A percentile compares a stretch with the other conserved stretches of the same genome.
Evolutionary conservation across 2,329 filamentous ascomycete genomes (phyloP).

Genomic region (Paecilomyces variotii): DNA sequence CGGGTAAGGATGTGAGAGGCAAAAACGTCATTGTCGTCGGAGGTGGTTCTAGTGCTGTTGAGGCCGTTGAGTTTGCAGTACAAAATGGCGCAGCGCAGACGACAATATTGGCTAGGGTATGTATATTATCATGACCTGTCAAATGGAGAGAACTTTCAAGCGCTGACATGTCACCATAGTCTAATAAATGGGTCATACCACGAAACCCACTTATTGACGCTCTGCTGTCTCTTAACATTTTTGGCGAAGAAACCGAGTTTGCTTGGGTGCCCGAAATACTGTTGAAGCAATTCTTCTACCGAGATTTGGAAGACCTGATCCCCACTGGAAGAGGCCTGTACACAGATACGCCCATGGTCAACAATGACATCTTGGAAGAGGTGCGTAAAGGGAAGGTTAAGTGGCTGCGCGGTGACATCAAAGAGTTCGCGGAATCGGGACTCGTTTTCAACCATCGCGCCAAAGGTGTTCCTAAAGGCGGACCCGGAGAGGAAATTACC

Average conservation of each 20-base stretch:
- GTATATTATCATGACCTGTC: background rate
- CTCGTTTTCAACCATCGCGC: conserved; percentile 64
- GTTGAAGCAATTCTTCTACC: conserved; percentile 71
- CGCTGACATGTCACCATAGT: conserved; percentile 56
- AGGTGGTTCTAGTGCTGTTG: conserved; percentile 71
- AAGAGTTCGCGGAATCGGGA: conserved; percentile 54
- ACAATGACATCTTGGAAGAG: conserved; percentile 68
- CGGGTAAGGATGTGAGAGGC: conserved; percentile 61
- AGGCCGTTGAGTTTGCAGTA: conserved; percentile 72
- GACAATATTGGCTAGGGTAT: conserved; percentile 16
- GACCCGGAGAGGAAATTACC: conserved; percentile 57
- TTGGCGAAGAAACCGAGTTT: conserved; percentile 66
- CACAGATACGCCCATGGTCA: conserved; percentile 80
- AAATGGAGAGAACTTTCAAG: background rate
- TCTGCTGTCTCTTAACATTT: conserved; percentile 67
- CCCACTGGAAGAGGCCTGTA: conserved; percentile 65
- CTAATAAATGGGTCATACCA: conserved; percentile 82
- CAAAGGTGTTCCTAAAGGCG: conserved; percentile 66
- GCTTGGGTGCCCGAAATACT: conserved; percentile 72
- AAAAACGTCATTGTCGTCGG: conserved; percentile 73
- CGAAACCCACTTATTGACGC: conserved; percentile 67
- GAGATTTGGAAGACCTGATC: conserved; percentile 66
- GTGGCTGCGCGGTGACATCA: conserved; percentile 76
- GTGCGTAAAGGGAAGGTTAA: conserved; percentile 63
- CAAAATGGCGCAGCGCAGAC: conserved; percentile 58